These are phyloP conservation scores for Hypoxylon crocopeplum DNA, from an alignment of 495 filamentous ascomycete genomes.

Conservation along the genomic window DNA sequence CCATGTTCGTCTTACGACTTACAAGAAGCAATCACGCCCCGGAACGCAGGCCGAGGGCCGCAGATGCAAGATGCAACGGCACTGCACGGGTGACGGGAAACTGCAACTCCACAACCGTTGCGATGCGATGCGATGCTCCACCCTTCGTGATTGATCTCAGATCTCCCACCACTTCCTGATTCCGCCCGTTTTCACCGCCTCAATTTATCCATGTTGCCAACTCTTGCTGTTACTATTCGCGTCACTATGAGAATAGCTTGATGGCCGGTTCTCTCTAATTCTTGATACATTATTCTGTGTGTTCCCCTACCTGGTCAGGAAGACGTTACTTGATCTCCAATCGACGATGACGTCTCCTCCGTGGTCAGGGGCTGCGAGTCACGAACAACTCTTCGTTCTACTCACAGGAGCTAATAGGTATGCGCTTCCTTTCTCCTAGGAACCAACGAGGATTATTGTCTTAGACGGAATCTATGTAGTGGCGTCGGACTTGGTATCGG, in stretches of 20 bases:
- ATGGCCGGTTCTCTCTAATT: neutral
- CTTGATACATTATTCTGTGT: neutral
- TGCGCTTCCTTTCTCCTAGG: constrained; percentile 6
- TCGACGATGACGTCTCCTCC: constrained; percentile 52
- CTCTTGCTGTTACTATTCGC: neutral
- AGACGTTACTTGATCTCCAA: neutral
- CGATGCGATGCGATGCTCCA: no score
- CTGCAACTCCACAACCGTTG: no score
- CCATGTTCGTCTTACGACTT: no score
- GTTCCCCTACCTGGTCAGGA: neutral
- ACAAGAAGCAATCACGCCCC: no score
- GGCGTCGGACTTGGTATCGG: constrained; percentile 90
- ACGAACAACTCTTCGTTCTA: constrained; percentile 61
- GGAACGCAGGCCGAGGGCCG: no score
- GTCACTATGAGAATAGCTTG: neutral
- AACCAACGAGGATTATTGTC: constrained; percentile 7
- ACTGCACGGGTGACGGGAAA: no score
- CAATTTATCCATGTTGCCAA: constrained; percentile 10
- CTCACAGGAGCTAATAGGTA: constrained; percentile 82
- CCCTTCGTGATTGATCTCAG: constrained; percentile 9
- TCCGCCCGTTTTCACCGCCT: constrained; percentile 30
- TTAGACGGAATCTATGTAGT: constrained; percentile 55
- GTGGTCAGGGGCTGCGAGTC: constrained; percentile 55
- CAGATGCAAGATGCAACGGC: no score
- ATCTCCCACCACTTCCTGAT: neutral